Base-by-base conservation (phyloP, 2,329 filamentous ascomycete genomes). In the Trichocomaceae sp. region DNA sequence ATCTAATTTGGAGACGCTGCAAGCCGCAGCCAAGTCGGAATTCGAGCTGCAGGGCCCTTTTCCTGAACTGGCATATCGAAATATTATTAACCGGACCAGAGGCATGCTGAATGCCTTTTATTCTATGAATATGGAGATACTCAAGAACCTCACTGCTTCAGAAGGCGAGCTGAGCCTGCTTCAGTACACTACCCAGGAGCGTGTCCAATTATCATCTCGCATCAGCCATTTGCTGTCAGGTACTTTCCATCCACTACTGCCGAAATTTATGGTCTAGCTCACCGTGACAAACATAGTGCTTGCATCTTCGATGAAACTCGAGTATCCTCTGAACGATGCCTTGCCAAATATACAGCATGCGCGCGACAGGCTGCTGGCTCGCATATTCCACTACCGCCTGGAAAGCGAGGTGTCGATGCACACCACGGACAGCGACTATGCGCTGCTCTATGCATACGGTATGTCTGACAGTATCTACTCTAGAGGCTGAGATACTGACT, bases 61-160 rank as follows among this genome's bases (percentile, higher is more conserved):
- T 63, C 89, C 90, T 1, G 80, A 85, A 59, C 82, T 80, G 44
- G 80, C 83, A 15, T 91, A 88, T 67, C 82, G 80, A 4, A 82
- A 84, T 35, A 87, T 97, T 55, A 80, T 97, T 66, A 81, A 83
- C 20, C 86, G 86, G 9, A 96, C 91, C 1, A 85, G 86, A 59
- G 84, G 87, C 51, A 88, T 96, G 72, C 83, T 97, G 4, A 91
- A 96, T 70, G 86, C 89, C 37, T 96, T 99, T 70, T 91, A 97
- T 66, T 90, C 91, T 50, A 96, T 99, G 89, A 95, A 92, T 59
- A 83, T 96, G 10, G 85, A 96, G 59, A 90, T 95, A 37, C 80
- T 87, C 65, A 92, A 91, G 64, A 88, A 92, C 57, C 77, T 85
- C 10, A 81, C 81, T 37, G 81, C 89, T 1, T 90, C 85, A 2